Conservation (phyloP, 805 yeast species). For the Saturnispora hagleri region DNA sequence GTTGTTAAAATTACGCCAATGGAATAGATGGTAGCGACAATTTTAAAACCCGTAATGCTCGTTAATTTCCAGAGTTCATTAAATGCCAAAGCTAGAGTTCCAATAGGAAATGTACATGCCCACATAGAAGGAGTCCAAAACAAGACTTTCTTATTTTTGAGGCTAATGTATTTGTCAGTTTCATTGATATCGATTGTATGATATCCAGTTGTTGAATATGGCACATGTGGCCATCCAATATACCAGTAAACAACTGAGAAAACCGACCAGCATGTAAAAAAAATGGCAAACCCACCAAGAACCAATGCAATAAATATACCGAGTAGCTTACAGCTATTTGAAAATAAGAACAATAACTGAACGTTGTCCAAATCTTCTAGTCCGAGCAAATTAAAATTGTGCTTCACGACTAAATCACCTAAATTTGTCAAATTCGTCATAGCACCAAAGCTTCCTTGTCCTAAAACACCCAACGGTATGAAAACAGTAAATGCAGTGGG, state of each 20-base stretch:
- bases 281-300: constrained; percentile 25
- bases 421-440: constrained; percentile 24
- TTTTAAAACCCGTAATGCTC: constrained; percentile 48
- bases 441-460: constrained; percentile 74
- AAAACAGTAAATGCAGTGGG: constrained; percentile 53
- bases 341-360: not conserved
- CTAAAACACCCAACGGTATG: constrained; percentile 74
- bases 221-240: constrained; percentile 12
- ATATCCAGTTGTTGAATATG: not conserved
- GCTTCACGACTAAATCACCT: constrained; percentile 9
- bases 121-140: constrained; percentile 52
- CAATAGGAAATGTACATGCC: constrained; percentile 88
- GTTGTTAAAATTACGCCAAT: constrained; percentile 40
- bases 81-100: constrained; percentile 64
- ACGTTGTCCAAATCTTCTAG: not conserved
- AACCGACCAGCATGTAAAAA: constrained; percentile 30
- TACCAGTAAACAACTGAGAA: constrained; percentile 12
- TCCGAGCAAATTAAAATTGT: constrained; percentile 4
- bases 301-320: constrained; percentile 19
- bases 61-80: constrained; percentile 40
- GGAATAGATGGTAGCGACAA: constrained; percentile 54
- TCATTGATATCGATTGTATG: constrained; percentile 25
- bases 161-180: constrained; percentile 28
- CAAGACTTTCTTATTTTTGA: constrained; percentile 15
- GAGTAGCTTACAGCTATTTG: constrained; percentile 5